phyloP scores from a whole-genome alignment of 148 eudicot genomes.

The Chenopodium formosanum region DNA sequence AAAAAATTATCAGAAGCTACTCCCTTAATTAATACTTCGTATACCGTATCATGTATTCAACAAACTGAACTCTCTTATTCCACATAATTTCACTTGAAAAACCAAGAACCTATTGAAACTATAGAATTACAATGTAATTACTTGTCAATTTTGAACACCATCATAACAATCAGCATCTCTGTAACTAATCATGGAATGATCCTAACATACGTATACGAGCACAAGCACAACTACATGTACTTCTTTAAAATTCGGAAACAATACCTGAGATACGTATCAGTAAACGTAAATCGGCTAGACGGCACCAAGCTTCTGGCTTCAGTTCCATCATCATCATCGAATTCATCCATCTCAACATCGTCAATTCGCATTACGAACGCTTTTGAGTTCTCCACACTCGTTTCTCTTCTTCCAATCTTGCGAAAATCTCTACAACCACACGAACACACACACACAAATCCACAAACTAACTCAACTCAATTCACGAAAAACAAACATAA shows the following conservation, averaged over 20 bases:
- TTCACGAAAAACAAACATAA: not conserved
- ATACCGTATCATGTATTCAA: too few species aligned
- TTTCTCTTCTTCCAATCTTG: conserved; percentile 28
- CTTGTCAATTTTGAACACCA: not conserved
- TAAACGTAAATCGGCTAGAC: conserved; percentile 48
- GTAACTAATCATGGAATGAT: too few species aligned
- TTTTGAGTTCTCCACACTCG: conserved; percentile 26
- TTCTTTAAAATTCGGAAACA: not conserved
- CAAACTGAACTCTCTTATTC: too few species aligned
- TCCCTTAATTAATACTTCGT: too few species aligned
- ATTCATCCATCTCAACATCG: conserved; percentile 41
- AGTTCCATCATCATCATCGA: conserved; percentile 42
- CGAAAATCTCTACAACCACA: conserved; percentile 13
- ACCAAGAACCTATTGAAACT: not conserved
- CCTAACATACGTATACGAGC: not conserved
- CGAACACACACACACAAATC: not conserved
- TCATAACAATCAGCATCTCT: too few species aligned
- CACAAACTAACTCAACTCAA: not conserved
- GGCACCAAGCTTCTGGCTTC: conserved; percentile 37
- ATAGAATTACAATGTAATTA: not conserved
- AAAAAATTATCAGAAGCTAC: too few species aligned
- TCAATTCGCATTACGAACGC: conserved; percentile 61
- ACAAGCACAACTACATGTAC: not conserved
- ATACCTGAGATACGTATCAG: conserved; percentile 56
- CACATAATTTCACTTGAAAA: not conserved